phyloP scores from a whole-genome alignment of 371 early-diverging fungal species.

The Mucor indicus region DNA sequence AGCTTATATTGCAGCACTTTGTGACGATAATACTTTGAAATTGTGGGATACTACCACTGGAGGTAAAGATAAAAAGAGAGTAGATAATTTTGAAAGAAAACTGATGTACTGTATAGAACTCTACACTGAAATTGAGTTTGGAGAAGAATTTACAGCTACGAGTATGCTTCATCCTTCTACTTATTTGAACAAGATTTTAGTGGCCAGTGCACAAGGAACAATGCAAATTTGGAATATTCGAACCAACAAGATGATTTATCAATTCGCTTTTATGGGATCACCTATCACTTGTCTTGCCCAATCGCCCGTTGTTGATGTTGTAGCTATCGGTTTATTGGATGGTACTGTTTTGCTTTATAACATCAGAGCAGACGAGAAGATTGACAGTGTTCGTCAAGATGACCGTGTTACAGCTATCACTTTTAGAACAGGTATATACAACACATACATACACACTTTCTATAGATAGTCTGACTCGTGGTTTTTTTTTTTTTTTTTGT shows the following conservation, averaged over 20 bases:
- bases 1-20: conserved; percentile 71
- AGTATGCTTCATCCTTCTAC: conserved; percentile 90
- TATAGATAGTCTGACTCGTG: not conserved
- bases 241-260: conserved; percentile 76
- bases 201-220: conserved; percentile 81
- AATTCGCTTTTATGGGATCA: conserved; percentile 71
- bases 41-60: conserved; percentile 70
- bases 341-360: conserved; percentile 86
- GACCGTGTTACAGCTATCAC: conserved; percentile 85
- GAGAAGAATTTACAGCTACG: conserved; percentile 68
- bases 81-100: not conserved
- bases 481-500: conserved; percentile 2
- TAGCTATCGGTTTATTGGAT: conserved; percentile 87
- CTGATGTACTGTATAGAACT: conserved; percentile 44
- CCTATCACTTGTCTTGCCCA: conserved; percentile 80
- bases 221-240: conserved; percentile 94
- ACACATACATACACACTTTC: not conserved
- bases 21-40: conserved; percentile 76
- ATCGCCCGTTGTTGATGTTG: conserved; percentile 89
- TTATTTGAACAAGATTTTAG: conserved; percentile 92
- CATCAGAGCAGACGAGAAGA: conserved; percentile 68
- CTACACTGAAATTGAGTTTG: conserved; percentile 78
- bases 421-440: conserved; percentile 74
- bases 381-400: conserved; percentile 80
- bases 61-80: conserved; percentile 42